Base-by-base conservation (phyloP, 1,139 yeast genomes). In the Kodamaea alishanica region DNA sequence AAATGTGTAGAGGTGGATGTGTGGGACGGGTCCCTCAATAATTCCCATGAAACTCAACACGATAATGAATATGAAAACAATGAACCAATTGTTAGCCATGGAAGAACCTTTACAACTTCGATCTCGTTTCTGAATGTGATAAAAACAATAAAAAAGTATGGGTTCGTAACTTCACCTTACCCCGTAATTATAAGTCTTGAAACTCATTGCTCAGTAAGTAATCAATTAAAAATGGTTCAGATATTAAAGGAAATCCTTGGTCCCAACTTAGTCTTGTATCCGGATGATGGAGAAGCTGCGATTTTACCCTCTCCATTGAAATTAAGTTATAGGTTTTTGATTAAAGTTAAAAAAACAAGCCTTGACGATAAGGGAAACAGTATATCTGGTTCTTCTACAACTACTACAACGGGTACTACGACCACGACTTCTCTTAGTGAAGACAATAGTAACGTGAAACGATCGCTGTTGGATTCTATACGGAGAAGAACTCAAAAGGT, bases 161-260 rank as follows among this genome's bases (percentile, higher is more conserved):
- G 96, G 0, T 94, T 94, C 59, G 79, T 85, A 12, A 68, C 88
- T 0, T 77, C 96, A 0, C 90, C 94, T 0, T 82, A 73, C 44
- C 99, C 99, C 0, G 65, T 94, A 34, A 83, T 92, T 12, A 55
- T 94, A n/a, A 89, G 97, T 8, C 69, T 94, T 26, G 98, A 94
- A 55, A 74, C 88, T 1, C 85, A 84, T 50, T 92, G 98, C 60
- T 77, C 76, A 7, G 51, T 66, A 0, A 77, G 70, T 22, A 81
- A 81, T 46, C 99, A 94, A 57, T 43, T 60, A 9, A 70, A 70
- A 32, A 78, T 84, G 41, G 79, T 72, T 1, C 61, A 65, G 1
- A 65, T 75, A 1, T 56, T 92, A 40, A 65, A 67, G 37, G 75
- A 76, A 1, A 61, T 73, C 0, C 68, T 94, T 27, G 90, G 84